Base-by-base conservation (phyloP, 2,329 filamentous ascomycete species). In the Colletotrichum noveboracense region DNA sequence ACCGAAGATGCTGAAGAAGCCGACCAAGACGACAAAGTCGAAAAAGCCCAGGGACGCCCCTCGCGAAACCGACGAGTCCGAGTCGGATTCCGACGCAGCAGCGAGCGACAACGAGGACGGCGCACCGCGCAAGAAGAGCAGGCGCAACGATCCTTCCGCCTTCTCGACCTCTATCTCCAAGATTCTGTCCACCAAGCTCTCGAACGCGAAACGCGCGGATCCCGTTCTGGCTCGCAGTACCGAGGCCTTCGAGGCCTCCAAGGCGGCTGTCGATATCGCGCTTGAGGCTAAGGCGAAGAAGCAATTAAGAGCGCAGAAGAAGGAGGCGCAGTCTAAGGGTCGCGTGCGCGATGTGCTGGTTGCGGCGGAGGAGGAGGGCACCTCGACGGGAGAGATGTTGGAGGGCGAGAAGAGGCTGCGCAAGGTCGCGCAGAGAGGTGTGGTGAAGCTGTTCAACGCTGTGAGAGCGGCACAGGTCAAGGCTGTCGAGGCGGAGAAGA, bases 401-500 rank as follows among this genome's bases (percentile, higher is more conserved):
- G 95, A 94, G 81, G 91, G 93, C 80, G 96, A 98, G 88, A 94
- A 93, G 86, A 89, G 92, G 78, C 84, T 98, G 81, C 92, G 94
- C 81, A 97, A 98, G 88, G 95, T 95, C 65, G 96, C 96, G 60
- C 95, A 98, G 85, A 91, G 95, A 70, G 96, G 96, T 91, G 97
- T 99, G 55, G 94, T 98, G 28, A 97, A 96, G 88, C 88, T 99
- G 74, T 99, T 99, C 86, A 98, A 98, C 84, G 97, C 97, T 0
- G 96, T 99, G 36, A 90, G 96, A 60, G 95, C 95, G 26, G 96
- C 97, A 16, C 97, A 99, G 86, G 94, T 98, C 73, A 95, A 96
- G 84, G 96, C 94, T 4, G 91, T 93, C 75, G 93, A 96, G 84
- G 94, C 95, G 7, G 93, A 94, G 82, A 91, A 89, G 83, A 91